Evolutionary conservation across 2,329 filamentous ascomycete species (phyloP).

Genomic region (Davidsoniella neocaledoniae): DNA sequence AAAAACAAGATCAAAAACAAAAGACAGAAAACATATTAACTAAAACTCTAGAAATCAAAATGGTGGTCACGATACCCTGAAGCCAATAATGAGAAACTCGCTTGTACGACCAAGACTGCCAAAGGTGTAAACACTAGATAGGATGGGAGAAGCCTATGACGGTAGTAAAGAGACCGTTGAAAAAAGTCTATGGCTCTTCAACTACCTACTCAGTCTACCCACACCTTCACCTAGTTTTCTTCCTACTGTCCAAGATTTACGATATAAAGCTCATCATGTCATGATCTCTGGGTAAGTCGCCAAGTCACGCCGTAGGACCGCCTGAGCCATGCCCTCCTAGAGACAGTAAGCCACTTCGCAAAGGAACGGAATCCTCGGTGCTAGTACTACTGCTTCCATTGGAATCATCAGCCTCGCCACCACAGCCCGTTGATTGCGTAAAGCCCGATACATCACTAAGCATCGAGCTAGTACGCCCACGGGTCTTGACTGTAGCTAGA

Average conservation of each 20-base stretch:
- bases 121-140: neutral
- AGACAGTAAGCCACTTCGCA: too few species aligned
- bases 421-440: slow-evolving; percentile 39
- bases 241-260: too few species aligned
- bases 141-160: too few species aligned
- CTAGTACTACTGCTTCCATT: slow-evolving; percentile 4
- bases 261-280: too few species aligned
- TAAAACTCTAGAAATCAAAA: neutral
- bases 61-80: neutral
- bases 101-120: neutral
- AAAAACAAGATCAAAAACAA: slow-evolving; percentile 3
- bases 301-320: neutral
- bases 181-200: too few species aligned
- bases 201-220: too few species aligned
- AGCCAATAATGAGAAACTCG: neutral
- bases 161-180: too few species aligned
- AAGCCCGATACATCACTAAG: slow-evolving; percentile 50
- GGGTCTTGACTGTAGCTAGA: slow-evolving; percentile 23
- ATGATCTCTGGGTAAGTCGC: too few species aligned
- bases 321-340: neutral
- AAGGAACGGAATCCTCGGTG: neutral
- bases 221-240: too few species aligned
- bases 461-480: slow-evolving; percentile 49
- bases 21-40: slow-evolving; percentile 3
- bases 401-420: slow-evolving; percentile 20